phyloP scores from a whole-genome alignment of 2,329 filamentous ascomycete genomes.

The Coniella lustricola region DNA sequence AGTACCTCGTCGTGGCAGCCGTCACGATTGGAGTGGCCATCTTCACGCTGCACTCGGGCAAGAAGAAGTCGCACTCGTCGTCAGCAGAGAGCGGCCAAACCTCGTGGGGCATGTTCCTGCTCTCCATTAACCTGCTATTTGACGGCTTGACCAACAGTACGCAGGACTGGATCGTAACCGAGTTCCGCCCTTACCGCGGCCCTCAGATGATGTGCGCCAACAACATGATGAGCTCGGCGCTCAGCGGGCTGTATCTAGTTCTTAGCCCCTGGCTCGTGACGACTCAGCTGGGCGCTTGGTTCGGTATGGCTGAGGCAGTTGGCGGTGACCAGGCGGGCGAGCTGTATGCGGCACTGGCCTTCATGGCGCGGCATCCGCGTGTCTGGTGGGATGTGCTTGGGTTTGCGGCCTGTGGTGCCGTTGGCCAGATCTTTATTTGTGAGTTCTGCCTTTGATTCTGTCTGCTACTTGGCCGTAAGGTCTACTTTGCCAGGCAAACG shows the following conservation, averaged over 20 bases:
- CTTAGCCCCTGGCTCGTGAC: conserved; percentile 72
- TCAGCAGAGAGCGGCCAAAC: conserved; percentile 46
- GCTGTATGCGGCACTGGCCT: conserved; percentile 68
- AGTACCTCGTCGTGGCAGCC: conserved; percentile 86
- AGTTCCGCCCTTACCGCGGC: conserved; percentile 74
- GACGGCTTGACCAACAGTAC: conserved; percentile 95
- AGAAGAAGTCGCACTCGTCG: conserved; percentile 32
- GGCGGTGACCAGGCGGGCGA: conserved; percentile 61
- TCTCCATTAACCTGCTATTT: conserved; percentile 86
- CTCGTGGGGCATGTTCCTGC: conserved; percentile 72
- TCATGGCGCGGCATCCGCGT: conserved; percentile 70
- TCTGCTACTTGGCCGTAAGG: neutral
- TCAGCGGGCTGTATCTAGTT: conserved; percentile 72
- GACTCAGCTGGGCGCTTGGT: conserved; percentile 55
- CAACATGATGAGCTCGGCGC: conserved; percentile 75
- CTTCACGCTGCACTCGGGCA: conserved; percentile 75
- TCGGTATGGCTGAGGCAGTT: conserved; percentile 58
- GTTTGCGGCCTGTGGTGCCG: conserved; percentile 82
- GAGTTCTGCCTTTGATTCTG: conserved; percentile 24
- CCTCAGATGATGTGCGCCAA: conserved; percentile 99
- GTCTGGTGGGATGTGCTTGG: conserved; percentile 84
- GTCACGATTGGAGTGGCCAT: conserved; percentile 90
- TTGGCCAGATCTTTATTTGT: conserved; percentile 96
- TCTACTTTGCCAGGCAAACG: too few species aligned
- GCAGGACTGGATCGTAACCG: conserved; percentile 85